Evolutionary conservation across 805 yeast genomes (phyloP).

Genomic region (Yarrowia osloensis): DNA sequence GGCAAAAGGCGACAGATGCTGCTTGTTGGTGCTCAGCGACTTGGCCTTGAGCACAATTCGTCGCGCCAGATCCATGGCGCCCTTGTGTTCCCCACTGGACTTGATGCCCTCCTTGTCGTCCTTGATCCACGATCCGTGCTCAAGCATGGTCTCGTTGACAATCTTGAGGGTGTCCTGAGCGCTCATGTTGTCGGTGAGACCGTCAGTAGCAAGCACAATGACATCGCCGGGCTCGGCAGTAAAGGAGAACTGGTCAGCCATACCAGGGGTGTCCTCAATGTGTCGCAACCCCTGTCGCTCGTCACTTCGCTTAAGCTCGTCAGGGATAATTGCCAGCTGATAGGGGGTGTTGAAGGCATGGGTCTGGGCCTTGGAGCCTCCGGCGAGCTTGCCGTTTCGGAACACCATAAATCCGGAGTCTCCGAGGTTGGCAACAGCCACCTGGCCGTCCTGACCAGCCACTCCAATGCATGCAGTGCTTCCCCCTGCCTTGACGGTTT

Average conservation of each 20-base stretch:
- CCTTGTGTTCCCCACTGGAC: slow-evolving; percentile 36
- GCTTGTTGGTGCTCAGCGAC: slow-evolving; percentile 67
- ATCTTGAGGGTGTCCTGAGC: slow-evolving; percentile 70
- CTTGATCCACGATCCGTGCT: slow-evolving; percentile 42
- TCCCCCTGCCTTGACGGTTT: slow-evolving; percentile 81
- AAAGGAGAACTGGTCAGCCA: slow-evolving; percentile 67
- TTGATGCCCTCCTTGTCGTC: slow-evolving; percentile 35
- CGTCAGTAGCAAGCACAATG: slow-evolving; percentile 87
- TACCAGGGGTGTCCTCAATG: slow-evolving; percentile 68
- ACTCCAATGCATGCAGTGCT: slow-evolving; percentile 90
- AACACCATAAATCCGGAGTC: slow-evolving; percentile 94
- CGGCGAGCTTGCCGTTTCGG: slow-evolving; percentile 60
- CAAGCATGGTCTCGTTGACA: slow-evolving; percentile 56
- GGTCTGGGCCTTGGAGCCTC: slow-evolving; percentile 74
- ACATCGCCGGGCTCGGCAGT: slow-evolving; percentile 71
- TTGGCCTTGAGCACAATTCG: slow-evolving; percentile 67
- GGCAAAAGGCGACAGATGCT: slow-evolving; percentile 82
- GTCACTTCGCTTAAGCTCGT: slow-evolving; percentile 50
- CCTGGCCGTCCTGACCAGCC: slow-evolving; percentile 50
- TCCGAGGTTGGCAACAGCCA: slow-evolving; percentile 79
- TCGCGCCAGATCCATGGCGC: slow-evolving; percentile 52
- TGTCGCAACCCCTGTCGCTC: slow-evolving; percentile 50
- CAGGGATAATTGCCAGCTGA: slow-evolving; percentile 84
- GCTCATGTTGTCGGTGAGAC: slow-evolving; percentile 82
- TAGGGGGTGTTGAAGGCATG: slow-evolving; percentile 91